phyloP scores from a whole-genome alignment of 495 filamentous ascomycete genomes.

The Usnea hakonensis region DNA sequence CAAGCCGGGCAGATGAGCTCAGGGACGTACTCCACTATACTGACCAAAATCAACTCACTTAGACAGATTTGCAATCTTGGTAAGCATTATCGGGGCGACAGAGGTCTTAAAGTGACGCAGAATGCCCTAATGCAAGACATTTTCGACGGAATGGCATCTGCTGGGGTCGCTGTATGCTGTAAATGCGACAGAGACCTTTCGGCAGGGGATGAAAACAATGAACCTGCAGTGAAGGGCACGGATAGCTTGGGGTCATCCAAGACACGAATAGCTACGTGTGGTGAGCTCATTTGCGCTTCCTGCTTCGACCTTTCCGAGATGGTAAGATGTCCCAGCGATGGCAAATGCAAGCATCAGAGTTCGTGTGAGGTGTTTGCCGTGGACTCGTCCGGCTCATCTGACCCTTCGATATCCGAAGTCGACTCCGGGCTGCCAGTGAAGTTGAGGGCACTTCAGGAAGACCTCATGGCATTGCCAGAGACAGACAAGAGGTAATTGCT shows the following conservation, averaged over 20 bases:
- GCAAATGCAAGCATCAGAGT: conserved; percentile 12
- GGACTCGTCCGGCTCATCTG: conserved; percentile 38
- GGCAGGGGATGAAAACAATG: not conserved
- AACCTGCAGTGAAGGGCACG: not conserved
- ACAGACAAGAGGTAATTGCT: conserved; percentile 47
- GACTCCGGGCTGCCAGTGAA: conserved; percentile 47
- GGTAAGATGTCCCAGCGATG: not conserved
- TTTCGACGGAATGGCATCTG: conserved; percentile 11
- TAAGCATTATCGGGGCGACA: not conserved
- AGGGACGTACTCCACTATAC: conserved; percentile 26
- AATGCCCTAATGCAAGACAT: conserved; percentile 22
- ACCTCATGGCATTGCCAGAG: conserved; percentile 62
- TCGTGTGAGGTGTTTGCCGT: conserved; percentile 46
- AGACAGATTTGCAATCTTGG: conserved; percentile 39
- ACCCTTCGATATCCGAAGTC: conserved; percentile 33
- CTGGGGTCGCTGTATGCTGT: conserved; percentile 13
- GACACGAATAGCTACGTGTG: conserved; percentile 7
- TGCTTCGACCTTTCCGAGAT: not conserved
- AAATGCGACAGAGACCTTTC: conserved; percentile 12
- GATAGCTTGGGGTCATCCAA: not conserved
- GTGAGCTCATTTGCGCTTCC: conserved; percentile 9
- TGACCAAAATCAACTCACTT: conserved; percentile 37
- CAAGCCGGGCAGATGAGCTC: not conserved
- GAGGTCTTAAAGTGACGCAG: conserved; percentile 36
- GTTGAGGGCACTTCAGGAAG: conserved; percentile 77